A percentile compares a stretch with the other conserved stretches of the same genome.
Conservation (phyloP, 768 basidiomycete genomes). For the Russula emetica region DNA sequence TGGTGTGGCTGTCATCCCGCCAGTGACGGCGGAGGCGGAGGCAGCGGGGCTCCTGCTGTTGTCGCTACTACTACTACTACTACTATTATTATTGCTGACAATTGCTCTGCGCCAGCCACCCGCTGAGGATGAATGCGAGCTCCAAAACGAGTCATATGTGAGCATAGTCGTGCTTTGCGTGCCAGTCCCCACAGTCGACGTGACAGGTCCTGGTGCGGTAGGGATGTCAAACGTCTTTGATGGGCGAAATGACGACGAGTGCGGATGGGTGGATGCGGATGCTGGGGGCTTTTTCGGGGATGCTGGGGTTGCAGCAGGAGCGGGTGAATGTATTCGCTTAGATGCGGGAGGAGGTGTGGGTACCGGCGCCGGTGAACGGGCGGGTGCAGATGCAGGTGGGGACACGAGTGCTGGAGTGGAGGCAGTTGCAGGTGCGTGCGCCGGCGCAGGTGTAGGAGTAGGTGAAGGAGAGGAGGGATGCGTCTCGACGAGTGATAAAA, state of each 20-base stretch:
- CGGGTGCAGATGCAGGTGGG: not conserved
- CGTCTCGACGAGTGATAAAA: conserved; percentile 5
- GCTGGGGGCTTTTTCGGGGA: conserved; percentile 2
- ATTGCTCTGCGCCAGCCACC: conserved; percentile 24
- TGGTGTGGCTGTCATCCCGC: not conserved
- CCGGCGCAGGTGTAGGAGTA: not conserved
- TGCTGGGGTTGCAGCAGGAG: not conserved
- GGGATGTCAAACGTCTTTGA: conserved; percentile 28
- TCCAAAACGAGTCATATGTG: conserved; percentile 30
- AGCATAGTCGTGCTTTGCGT: conserved; percentile 15
- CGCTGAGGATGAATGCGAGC: conserved; percentile 19
- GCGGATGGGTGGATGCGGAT: not conserved
- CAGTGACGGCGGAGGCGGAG: not conserved
- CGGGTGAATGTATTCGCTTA: not conserved
- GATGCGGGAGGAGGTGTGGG: not conserved
- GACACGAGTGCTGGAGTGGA: not conserved
- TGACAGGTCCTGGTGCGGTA: conserved; percentile 16
- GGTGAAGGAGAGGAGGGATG: not conserved
- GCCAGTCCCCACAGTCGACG: not conserved
- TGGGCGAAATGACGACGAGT: conserved; percentile 5
- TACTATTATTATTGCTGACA: not conserved
- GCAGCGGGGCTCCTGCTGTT: not conserved
- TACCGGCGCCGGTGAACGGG: not conserved
- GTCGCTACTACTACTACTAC: not conserved
- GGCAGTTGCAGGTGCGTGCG: not conserved